Evolutionary conservation across 2,329 filamentous ascomycete genomes (phyloP).

Genomic region (Claviceps sp.): DNA sequence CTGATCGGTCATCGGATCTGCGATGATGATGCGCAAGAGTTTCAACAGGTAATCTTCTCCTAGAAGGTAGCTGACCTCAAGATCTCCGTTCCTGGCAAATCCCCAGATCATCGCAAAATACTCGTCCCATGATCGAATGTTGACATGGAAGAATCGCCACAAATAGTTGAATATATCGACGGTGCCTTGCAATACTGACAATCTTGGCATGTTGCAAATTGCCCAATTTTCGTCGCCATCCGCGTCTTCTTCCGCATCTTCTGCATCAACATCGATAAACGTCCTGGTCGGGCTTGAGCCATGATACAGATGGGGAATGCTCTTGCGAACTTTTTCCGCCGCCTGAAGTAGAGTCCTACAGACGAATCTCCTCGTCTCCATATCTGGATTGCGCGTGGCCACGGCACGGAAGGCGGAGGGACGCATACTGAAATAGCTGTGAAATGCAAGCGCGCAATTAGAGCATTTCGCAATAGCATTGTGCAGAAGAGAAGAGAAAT

Average conservation of each 20-base stretch:
- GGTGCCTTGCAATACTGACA: slow-evolving; percentile 18
- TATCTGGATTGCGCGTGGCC: slow-evolving; percentile 47
- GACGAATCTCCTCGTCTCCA: slow-evolving; percentile 38
- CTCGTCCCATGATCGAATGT: slow-evolving; percentile 59
- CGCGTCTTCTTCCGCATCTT: slow-evolving; percentile 12
- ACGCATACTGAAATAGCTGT: slow-evolving; percentile 46
- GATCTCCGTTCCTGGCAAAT: slow-evolving; percentile 49
- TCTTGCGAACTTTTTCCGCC: slow-evolving; percentile 36
- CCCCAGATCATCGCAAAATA: slow-evolving; percentile 57
- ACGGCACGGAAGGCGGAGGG: slow-evolving; percentile 49
- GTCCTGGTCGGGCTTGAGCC: slow-evolving; percentile 3
- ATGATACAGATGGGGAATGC: slow-evolving; percentile 35
- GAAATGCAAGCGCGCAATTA: slow-evolving; percentile 43
- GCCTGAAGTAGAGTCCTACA: slow-evolving; percentile 38
- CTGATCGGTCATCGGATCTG: slow-evolving; percentile 41
- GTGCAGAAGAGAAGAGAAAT: slow-evolving; percentile 35
- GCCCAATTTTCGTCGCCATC: slow-evolving; percentile 19
- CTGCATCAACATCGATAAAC: slow-evolving; percentile 5
- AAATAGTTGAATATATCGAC: slow-evolving; percentile 39
- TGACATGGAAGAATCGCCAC: slow-evolving; percentile 49
- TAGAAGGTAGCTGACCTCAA: slow-evolving; percentile 46
- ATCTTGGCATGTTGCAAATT: background rate
- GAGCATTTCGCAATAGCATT: slow-evolving; percentile 34
- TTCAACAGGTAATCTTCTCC: slow-evolving; percentile 46
- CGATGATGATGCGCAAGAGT: slow-evolving; percentile 44